Percentiles rank a stretch among this genome's conserved stretches.
Conservation (phyloP, 495 filamentous ascomycete species). For the Xylona heveae region DNA sequence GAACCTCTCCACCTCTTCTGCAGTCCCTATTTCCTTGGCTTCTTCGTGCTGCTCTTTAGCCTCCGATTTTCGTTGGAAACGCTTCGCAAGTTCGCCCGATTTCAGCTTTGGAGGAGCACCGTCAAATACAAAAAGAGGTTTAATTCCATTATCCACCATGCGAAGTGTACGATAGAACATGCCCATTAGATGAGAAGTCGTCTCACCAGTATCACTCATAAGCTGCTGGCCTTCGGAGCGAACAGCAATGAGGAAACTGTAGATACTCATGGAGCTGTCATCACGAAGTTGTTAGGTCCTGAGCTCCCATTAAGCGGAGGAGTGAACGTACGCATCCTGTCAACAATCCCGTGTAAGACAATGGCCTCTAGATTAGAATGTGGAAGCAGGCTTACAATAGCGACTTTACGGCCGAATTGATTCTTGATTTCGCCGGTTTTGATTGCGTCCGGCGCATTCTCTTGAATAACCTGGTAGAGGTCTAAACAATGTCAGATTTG, state of each 20-base stretch:
- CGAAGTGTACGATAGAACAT: constrained; percentile 98
- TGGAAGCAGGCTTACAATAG: constrained; percentile 43
- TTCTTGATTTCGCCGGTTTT: constrained; percentile 95
- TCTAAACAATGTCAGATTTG: constrained; percentile 19
- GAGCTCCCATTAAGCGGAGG: neutral
- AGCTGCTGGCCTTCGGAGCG: constrained; percentile 91
- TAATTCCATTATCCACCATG: constrained; percentile 97
- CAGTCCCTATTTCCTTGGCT: constrained; percentile 91
- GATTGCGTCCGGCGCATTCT: constrained; percentile 83
- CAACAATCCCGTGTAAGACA: constrained; percentile 3
- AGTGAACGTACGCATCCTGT: constrained; percentile 62
- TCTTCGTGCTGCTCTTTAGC: constrained; percentile 77
- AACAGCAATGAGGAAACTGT: constrained; percentile 94
- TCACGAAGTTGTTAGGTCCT: neutral
- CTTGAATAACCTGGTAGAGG: constrained; percentile 70
- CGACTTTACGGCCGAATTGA: constrained; percentile 92
- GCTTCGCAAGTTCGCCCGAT: constrained; percentile 85
- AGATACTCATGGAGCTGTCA: constrained; percentile 87
- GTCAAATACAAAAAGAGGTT: constrained; percentile 95
- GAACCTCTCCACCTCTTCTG: constrained; percentile 96
- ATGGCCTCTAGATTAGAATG: neutral
- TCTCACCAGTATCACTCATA: constrained; percentile 81
- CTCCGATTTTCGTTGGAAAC: constrained; percentile 75
- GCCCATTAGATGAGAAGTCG: constrained; percentile 94
- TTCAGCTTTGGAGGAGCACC: constrained; percentile 93